Conservation (phyloP, 129 eudicot species). For the Gnaphalium uliginosum region DNA sequence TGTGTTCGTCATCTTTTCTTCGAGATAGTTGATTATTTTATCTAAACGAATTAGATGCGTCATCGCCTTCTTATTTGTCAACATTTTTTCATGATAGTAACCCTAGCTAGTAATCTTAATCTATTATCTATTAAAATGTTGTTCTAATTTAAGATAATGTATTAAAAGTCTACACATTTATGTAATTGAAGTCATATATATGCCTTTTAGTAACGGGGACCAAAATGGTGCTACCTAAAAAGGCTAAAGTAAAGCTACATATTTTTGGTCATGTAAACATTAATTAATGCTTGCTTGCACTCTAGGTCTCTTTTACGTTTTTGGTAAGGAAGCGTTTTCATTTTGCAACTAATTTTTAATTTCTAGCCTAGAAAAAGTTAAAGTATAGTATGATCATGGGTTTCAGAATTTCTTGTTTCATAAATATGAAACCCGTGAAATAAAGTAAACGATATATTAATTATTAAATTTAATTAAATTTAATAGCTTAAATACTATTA, state of each 20-base stretch:
- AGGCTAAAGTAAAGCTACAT: not conserved
- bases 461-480: too few species aligned
- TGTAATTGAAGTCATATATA: not conserved
- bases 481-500: conserved; percentile 1
- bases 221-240: conserved; percentile 21
- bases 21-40: not conserved
- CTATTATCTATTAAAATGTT: not conserved
- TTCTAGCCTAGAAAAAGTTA: not conserved
- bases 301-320: conserved; percentile 20
- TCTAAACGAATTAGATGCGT: conserved; percentile 1
- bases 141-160: not conserved
- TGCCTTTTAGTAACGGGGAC: conserved; percentile 13
- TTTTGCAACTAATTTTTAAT: not conserved
- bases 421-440: not conserved
- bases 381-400: conserved; percentile 1
- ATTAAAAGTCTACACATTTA: not conserved
- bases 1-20: conserved; percentile 8
- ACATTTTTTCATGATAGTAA: not conserved
- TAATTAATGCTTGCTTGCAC: conserved; percentile 14
- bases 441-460: not conserved
- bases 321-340: not conserved
- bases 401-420: not conserved
- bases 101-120: not conserved
- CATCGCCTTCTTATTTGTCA: conserved; percentile 17
- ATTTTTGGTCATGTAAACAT: not conserved